Evolutionary conservation across 2,329 filamentous ascomycete genomes (phyloP).

Genomic region (Laburnicola sp.): DNA sequence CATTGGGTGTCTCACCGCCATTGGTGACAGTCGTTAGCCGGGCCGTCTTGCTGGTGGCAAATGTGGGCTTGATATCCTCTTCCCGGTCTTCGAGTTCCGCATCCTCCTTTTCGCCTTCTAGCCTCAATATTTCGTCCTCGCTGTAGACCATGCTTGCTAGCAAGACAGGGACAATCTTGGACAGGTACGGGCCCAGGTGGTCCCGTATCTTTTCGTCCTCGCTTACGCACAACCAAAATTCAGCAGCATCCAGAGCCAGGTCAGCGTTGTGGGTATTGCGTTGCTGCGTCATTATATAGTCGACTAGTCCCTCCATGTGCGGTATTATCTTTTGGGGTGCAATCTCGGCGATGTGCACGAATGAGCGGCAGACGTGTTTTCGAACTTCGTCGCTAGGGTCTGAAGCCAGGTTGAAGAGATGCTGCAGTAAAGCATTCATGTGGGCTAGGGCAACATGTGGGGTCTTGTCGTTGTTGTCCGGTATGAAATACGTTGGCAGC

Average conservation of each 20-base stretch:
- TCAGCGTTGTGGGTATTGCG: slow-evolving; percentile 80
- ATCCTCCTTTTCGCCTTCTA: slow-evolving; percentile 79
- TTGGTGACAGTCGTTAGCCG: slow-evolving; percentile 59
- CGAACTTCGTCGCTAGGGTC: slow-evolving; percentile 82
- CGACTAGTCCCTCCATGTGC: slow-evolving; percentile 83
- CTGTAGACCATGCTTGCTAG: slow-evolving; percentile 96
- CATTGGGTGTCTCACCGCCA: slow-evolving; percentile 42
- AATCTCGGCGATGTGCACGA: slow-evolving; percentile 89
- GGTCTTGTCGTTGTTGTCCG: slow-evolving; percentile 79
- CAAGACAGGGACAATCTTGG: slow-evolving; percentile 85
- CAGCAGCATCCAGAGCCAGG: slow-evolving; percentile 88
- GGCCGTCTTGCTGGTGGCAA: slow-evolving; percentile 71
- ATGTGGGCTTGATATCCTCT: slow-evolving; percentile 89
- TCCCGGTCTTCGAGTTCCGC: slow-evolving; percentile 87
- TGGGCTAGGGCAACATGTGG: slow-evolving; percentile 73
- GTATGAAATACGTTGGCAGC: slow-evolving; percentile 93
- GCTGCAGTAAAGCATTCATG: slow-evolving; percentile 78
- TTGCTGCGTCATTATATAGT: slow-evolving; percentile 91
- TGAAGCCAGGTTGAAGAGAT: slow-evolving; percentile 77
- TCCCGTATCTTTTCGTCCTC: slow-evolving; percentile 82
- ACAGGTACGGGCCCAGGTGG: slow-evolving; percentile 74
- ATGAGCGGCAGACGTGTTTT: slow-evolving; percentile 88
- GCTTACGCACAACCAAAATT: slow-evolving; percentile 95
- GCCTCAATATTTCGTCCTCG: slow-evolving; percentile 84
- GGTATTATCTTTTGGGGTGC: slow-evolving; percentile 88